Conservation (phyloP, 2,329 filamentous ascomycete species). For the Orbilia brochopaga region DNA sequence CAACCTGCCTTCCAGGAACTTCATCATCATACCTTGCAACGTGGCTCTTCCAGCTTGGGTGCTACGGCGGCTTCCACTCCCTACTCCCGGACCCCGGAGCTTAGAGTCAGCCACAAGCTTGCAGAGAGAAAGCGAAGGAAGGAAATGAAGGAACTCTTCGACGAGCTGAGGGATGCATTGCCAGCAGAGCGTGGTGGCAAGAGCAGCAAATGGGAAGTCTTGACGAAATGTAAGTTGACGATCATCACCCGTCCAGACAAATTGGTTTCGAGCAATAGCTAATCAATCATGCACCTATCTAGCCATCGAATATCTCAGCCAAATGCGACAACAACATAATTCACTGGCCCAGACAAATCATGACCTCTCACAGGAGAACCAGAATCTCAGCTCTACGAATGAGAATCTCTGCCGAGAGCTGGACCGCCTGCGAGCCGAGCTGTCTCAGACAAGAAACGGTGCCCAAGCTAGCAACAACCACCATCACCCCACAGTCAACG, state of each 20-base stretch:
- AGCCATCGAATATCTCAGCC: conserved; percentile 55
- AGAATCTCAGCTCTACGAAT: conserved; percentile 44
- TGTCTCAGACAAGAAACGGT: conserved; percentile 13
- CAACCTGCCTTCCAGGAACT: conserved; percentile 42
- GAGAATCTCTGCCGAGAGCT: conserved; percentile 52
- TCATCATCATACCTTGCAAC: conserved; percentile 54
- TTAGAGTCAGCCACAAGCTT: conserved; percentile 82
- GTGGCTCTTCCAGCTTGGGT: conserved; percentile 47
- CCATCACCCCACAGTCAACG: conserved; percentile 16
- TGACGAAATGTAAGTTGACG: conserved; percentile 73
- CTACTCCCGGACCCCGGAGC: conserved; percentile 80
- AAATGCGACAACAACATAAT: conserved; percentile 53
- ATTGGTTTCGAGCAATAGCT: neutral
- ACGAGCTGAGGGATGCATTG: conserved; percentile 77
- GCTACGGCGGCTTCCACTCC: conserved; percentile 59
- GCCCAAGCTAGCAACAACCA: conserved; percentile 11
- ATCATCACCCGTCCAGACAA: neutral
- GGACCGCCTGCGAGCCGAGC: conserved; percentile 52
- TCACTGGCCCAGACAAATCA: conserved; percentile 49
- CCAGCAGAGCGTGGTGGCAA: conserved; percentile 82
- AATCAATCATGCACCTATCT: conserved; percentile 25
- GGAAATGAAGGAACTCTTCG: conserved; percentile 87
- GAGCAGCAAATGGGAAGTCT: conserved; percentile 86
- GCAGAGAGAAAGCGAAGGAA: conserved; percentile 82
- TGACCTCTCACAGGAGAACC: conserved; percentile 44